Conservation (phyloP, 73 alveolate species). For the Chromera velia region DNA sequence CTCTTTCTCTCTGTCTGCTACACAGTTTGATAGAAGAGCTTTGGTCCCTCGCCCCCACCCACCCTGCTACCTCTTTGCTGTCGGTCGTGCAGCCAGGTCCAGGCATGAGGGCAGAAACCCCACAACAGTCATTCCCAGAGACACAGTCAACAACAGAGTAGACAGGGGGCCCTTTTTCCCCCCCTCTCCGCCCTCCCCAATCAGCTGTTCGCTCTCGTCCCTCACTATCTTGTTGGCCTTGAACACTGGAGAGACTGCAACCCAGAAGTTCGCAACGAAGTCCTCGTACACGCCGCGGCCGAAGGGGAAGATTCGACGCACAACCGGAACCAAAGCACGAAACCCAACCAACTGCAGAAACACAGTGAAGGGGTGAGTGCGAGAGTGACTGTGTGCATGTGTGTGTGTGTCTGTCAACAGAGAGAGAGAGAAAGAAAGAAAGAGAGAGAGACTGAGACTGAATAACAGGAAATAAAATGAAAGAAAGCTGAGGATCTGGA, state of each 20-base stretch:
- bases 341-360: not conserved
- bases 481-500: no score
- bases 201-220: no score
- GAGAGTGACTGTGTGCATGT: not conserved
- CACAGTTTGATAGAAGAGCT: no score
- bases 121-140: not conserved
- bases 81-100: not conserved
- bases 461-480: no score
- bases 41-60: no score
- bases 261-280: not conserved
- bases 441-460: no score
- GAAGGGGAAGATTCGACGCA: slow-evolving; percentile 60
- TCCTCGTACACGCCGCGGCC: slow-evolving; percentile 59
- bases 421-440: no score
- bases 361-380: not conserved
- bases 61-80: not conserved
- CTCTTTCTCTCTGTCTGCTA: no score
- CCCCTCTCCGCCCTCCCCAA: no score
- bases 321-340: slow-evolving; percentile 6
- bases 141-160: not conserved
- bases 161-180: no score
- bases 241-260: not conserved
- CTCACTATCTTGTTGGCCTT: not conserved
- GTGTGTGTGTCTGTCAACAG: no score
- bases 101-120: not conserved